Percentiles rank a stretch among this genome's conserved stretches.
These are phyloP conservation scores for Cladobotryum protrusum DNA, from an alignment of 2,329 filamentous ascomycete genomes.

Conservation along the genomic window DNA sequence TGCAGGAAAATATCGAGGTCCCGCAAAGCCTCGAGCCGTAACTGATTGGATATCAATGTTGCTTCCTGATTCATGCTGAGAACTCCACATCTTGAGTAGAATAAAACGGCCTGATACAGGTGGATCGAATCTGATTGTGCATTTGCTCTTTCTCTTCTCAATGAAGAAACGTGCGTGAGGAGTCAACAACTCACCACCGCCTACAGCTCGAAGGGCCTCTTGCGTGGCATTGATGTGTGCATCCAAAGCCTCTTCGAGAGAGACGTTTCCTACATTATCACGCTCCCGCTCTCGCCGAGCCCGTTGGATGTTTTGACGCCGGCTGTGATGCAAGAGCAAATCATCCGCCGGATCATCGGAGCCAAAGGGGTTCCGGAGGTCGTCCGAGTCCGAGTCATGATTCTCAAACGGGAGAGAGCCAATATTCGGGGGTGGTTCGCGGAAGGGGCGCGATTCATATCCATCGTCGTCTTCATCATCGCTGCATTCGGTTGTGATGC, in stretches of 20 bases:
- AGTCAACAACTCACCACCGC: slow-evolving; percentile 55
- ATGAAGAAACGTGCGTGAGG: slow-evolving; percentile 82
- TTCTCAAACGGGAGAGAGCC: slow-evolving; percentile 51
- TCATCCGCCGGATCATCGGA: slow-evolving; percentile 21
- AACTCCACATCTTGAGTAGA: slow-evolving; percentile 85
- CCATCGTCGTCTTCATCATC: slow-evolving; percentile 48
- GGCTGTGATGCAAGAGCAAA: slow-evolving; percentile 19
- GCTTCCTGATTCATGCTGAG: slow-evolving; percentile 52
- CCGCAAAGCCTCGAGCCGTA: slow-evolving; percentile 75
- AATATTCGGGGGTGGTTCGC: slow-evolving; percentile 45
- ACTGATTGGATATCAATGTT: slow-evolving; percentile 92
- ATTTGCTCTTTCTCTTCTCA: slow-evolving; percentile 72
- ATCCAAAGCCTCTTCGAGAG: slow-evolving; percentile 34
- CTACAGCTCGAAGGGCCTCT: slow-evolving; percentile 50
- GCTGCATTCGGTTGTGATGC: slow-evolving; percentile 53
- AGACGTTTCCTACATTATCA: slow-evolving; percentile 17
- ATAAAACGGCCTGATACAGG: slow-evolving; percentile 78
- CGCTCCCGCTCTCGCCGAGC: slow-evolving; percentile 13
- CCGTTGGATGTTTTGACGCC: slow-evolving; percentile 15
- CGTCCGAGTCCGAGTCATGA: slow-evolving; percentile 32
- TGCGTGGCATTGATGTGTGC: slow-evolving; percentile 49
- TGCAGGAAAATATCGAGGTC: slow-evolving; percentile 76
- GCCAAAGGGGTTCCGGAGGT: slow-evolving; percentile 20
- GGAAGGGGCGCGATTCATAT: slow-evolving; percentile 21
- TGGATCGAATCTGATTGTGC: slow-evolving; percentile 79